phyloP scores from a whole-genome alignment of 257 asterid genomes.

The Eustoma russellianum region DNA sequence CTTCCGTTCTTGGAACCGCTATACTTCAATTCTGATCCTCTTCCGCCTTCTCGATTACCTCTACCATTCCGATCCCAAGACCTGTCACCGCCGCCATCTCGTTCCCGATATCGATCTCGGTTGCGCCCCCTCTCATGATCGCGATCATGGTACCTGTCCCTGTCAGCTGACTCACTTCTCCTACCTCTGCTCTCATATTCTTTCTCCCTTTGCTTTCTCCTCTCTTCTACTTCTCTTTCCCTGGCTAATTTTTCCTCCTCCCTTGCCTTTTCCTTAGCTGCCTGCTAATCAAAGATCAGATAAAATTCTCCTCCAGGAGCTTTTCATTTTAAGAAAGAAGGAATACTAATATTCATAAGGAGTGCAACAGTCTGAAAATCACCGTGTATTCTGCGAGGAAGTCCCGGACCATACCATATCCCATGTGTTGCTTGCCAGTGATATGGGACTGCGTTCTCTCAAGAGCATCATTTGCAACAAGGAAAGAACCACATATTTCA shows the following conservation, averaged over 20 bases:
- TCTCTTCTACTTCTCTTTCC: conserved; percentile 87
- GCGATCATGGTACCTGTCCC: conserved; percentile 60
- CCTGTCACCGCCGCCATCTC: conserved; percentile 49
- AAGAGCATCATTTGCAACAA: conserved; percentile 92
- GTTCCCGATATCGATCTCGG: conserved; percentile 52
- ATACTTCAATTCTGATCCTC: conserved; percentile 56
- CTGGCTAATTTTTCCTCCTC: conserved; percentile 75
- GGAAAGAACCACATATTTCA: conserved; percentile 95
- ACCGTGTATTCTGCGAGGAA: conserved; percentile 56
- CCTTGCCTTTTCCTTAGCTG: conserved; percentile 65
- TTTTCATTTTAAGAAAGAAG: neutral
- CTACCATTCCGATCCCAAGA: conserved; percentile 58
- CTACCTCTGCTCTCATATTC: conserved; percentile 46
- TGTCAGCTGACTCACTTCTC: conserved; percentile 67
- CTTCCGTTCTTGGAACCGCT: conserved; percentile 57
- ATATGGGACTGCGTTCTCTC: conserved; percentile 98
- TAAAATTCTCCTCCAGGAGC: conserved; percentile 8
- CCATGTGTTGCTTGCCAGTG: conserved; percentile 94
- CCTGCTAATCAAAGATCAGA: conserved; percentile 36
- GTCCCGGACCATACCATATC: conserved; percentile 92
- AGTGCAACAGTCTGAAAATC: conserved; percentile 2
- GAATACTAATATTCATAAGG: neutral
- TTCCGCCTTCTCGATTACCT: conserved; percentile 46
- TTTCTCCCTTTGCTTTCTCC: conserved; percentile 66
- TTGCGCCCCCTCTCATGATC: conserved; percentile 50